These are phyloP conservation scores for Hydnomerulius pinastri DNA, from an alignment of 768 basidiomycete species.

Conservation along the genomic window DNA sequence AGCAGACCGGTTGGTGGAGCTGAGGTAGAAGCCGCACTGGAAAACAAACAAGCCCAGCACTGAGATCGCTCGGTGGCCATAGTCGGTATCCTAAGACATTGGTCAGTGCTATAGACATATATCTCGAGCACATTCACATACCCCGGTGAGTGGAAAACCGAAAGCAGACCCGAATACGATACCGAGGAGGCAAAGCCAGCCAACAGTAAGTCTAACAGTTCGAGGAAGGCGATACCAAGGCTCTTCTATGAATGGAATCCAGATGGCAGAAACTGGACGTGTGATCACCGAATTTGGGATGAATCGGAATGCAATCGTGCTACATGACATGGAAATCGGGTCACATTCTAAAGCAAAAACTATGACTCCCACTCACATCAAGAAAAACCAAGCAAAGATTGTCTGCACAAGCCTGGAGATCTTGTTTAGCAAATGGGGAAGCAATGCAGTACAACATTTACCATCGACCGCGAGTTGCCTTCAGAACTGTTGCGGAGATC, in stretches of 20 bases:
- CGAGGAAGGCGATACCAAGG: conserved; percentile 70
- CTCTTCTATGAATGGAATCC: conserved; percentile 61
- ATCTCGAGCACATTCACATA: conserved; percentile 29
- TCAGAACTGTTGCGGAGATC: conserved; percentile 72
- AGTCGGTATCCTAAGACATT: conserved; percentile 54
- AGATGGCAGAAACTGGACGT: conserved; percentile 69
- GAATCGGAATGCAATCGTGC: conserved; percentile 83
- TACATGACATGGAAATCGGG: conserved; percentile 23
- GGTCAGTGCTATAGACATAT: conserved; percentile 14
- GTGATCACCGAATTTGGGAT: conserved; percentile 73
- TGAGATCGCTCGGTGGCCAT: conserved; percentile 80
- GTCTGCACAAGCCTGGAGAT: conserved; percentile 73
- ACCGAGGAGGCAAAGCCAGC: conserved; percentile 76
- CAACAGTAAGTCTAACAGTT: conserved; percentile 56
- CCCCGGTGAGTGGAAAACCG: conserved; percentile 65
- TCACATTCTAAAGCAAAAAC: background rate
- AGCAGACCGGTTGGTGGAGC: conserved; percentile 60
- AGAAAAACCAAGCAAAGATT: conserved; percentile 81
- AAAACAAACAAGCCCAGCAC: conserved; percentile 80
- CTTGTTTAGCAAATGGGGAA: conserved; percentile 1
- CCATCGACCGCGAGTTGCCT: conserved; percentile 77
- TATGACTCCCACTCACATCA: conserved; percentile 48
- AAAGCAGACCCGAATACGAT: conserved; percentile 88
- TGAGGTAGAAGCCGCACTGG: conserved; percentile 71
- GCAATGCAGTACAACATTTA: conserved; percentile 27